Base-by-base conservation (phyloP, 2,329 filamentous ascomycete genomes). In the Alternaria viburni region DNA sequence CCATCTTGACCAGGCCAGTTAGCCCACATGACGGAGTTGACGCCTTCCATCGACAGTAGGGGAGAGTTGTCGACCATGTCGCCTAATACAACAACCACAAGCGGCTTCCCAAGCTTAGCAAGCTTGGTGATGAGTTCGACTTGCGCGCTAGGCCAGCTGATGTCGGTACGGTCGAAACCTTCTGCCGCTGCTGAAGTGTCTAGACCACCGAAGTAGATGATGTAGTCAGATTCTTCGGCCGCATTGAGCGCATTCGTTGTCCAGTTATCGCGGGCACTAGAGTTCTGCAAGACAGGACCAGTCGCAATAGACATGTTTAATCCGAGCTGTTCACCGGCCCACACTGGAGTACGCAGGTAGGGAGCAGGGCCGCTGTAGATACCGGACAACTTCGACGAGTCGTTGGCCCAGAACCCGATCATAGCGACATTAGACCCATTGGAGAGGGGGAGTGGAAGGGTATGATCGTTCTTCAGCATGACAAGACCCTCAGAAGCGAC, bases 1-100 rank as follows among this genome's bases (percentile, higher is more conserved):
- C 88, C 88, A 43, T 85, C 84, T 74, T 89, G 87, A 2, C 88
- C 87, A 0, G 88, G 87, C 60, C 87, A 89, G 0, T 87, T 86
- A 0, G 80, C 85, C 87, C 87, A 89, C 0, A 89, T 68, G 1
- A 89, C 71, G 0, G 85, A 82, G 26, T 80, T 82, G 60, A 89
- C 81, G 58, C 84, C 84, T 2, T 76, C 66, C 57, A 86, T 84
- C 5, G 74, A 75, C 6, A 85, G 71, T 4, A 89, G 71, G 4
- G 85, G 81, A 0, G 83, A 80, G 60, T 83, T 83, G 69, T 89
- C 88, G 19, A 89, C 65, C 68, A 84, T 82, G 12, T 80, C 82
- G 21, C 86, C 86, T 66, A 88, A 80, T 61, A 87, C 83, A 1
- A 86, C 75, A 1, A 89, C 80, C 2, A 88, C 72, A 25, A 86